Evolutionary conservation across 306 rosid genomes (phyloP).

Genomic region (Sphenostylis stenocarpa): DNA sequence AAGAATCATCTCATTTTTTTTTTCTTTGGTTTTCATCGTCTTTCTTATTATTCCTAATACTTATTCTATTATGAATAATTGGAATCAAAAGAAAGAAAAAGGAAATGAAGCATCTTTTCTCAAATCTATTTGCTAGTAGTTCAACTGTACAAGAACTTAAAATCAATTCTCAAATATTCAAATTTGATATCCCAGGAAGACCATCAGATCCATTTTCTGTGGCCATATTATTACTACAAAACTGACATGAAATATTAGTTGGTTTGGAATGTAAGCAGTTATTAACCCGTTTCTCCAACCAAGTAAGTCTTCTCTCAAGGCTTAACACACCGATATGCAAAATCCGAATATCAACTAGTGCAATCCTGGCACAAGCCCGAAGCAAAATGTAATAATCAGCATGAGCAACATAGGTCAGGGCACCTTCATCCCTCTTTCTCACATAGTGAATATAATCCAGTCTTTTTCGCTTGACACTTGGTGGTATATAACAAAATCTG

Average conservation of each 20-base stretch:
- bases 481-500: slow-evolving; percentile 70
- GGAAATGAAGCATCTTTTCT: neutral
- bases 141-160: neutral
- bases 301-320: slow-evolving; percentile 74
- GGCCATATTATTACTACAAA: slow-evolving; percentile 45
- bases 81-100: neutral
- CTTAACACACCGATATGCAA: slow-evolving; percentile 75
- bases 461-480: slow-evolving; percentile 47
- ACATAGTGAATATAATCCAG: slow-evolving; percentile 67
- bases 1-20: too few relatives aligned
- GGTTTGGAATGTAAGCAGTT: slow-evolving; percentile 51
- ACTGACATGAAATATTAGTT: slow-evolving; percentile 57
- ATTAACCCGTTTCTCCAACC: slow-evolving; percentile 62
- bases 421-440: slow-evolving; percentile 72
- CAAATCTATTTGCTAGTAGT: neutral
- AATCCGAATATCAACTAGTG: slow-evolving; percentile 65
- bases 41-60: neutral
- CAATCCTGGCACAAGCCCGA: slow-evolving; percentile 71
- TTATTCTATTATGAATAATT: neutral
- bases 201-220: slow-evolving; percentile 35
- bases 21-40: neutral
- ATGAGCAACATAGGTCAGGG: slow-evolving; percentile 62
- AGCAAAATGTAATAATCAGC: slow-evolving; percentile 92
- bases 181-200: slow-evolving; percentile 34
- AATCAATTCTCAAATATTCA: slow-evolving; percentile 32